phyloP scores from a whole-genome alignment of 202 grass and related monocot genomes.

The Setaria viridis region DNA sequence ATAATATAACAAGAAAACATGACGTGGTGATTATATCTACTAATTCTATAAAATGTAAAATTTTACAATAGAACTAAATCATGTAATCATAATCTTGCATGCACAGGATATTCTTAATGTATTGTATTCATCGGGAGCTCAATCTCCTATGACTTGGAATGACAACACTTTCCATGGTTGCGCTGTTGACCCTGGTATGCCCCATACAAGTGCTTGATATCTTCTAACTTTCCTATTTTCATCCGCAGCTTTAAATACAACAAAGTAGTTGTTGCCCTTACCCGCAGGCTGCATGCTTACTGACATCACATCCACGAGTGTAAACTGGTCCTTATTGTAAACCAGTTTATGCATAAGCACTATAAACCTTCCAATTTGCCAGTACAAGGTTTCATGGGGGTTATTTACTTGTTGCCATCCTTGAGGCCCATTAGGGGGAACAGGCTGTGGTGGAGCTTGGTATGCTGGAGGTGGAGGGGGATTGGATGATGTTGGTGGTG shows the following conservation, averaged over 20 bases:
- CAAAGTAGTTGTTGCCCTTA: constrained; percentile 37
- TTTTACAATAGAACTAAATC: background rate
- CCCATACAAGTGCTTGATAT: constrained; percentile 39
- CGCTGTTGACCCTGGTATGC: constrained; percentile 10
- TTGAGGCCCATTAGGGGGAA: constrained; percentile 5
- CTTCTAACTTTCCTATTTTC: constrained; percentile 36
- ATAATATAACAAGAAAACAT: background rate
- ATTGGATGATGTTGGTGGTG: background rate
- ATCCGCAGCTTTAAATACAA: constrained; percentile 33
- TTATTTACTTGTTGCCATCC: constrained; percentile 38
- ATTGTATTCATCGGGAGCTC: background rate
- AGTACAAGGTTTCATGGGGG: constrained; percentile 22
- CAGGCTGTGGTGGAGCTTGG: background rate
- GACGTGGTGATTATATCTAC: background rate
- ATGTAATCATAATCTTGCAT: background rate
- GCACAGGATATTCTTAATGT: background rate
- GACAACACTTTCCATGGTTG: constrained; percentile 48
- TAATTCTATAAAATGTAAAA: background rate
- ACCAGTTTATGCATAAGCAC: constrained; percentile 36
- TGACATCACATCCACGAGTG: constrained; percentile 33
- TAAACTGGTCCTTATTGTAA: constrained; percentile 37
- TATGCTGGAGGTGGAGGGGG: background rate
- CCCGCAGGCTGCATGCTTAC: constrained; percentile 11
- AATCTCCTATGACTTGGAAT: constrained; percentile 27
- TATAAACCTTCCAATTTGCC: constrained; percentile 45